Evolutionary conservation across 2,329 filamentous ascomycete species (phyloP), one percentile per base, ranked within the genome.

Genomic region (Colletotrichum liaoningense): DNA sequence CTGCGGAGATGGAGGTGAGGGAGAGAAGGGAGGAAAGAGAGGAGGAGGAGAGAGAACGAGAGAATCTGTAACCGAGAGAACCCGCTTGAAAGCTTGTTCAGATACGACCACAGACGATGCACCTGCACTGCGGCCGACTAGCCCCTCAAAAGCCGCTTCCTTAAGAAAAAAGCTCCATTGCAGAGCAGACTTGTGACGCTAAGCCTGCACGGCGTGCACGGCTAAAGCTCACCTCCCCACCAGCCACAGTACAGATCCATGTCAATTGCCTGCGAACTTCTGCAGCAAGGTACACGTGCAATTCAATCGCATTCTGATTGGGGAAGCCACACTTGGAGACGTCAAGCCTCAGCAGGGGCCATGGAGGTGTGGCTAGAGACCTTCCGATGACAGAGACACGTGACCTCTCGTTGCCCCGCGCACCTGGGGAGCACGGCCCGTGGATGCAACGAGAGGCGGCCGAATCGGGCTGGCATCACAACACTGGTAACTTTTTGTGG

Each of bases 71-170:
- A 63, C 67, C 55, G 49, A 73, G 62, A 56, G 60, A 73, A 63
- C 67, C 71, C 62, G 71, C 71, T 66, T 66, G 55, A 73, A 73
- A 73, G 67, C 71, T 73, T 71, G 71, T 73, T 62, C 49, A 49
- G 67, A 66, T 62, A 54, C 67, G 56, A 58, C 42, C 56, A 22
- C 35, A 46, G 38, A 72, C 69, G 28, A 62, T 65, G 30, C 63
- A 49, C 42, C 19, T 65, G 30, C 52, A 49, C 42, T 49, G 42
- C 42, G 35, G 52, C 63, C 33, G 63, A 42, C 63, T 56, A 30
- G 60, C 67, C 67, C 70, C 67, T 68, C 63, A 30, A 56, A 42
- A 62, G 26, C 63, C 63, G 42, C 42, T n/a, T n/a, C 19, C 42
- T n/a, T n/a, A 22, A 22, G 24, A 24, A 4, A 26, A 64, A 55